Base-by-base conservation (phyloP, 352 stramenopile genomes). In the Phytophthora sojae region DNA sequence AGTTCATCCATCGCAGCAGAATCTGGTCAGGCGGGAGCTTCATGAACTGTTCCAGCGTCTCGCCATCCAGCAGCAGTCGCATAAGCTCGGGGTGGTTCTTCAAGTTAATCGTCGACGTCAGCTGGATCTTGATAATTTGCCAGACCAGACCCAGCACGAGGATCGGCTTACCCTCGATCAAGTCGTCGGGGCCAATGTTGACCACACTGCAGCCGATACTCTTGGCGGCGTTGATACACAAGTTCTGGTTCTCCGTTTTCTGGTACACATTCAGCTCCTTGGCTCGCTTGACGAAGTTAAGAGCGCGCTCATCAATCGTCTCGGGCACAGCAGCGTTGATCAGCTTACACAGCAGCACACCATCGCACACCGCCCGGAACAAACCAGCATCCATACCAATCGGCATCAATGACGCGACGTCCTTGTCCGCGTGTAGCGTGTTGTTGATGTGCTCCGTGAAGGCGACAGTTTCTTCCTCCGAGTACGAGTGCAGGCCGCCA, bases 391-490 rank as follows among this genome's bases (percentile, higher is more conserved):
- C 70, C 45, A 89, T 71, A 54, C 90, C 76, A 61, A 98, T 96
- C 2, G 93, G 93, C 51, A 98, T 69, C 35, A 91, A 29, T 12
- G 70, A 58, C 1, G 76, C 71, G 11, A 97, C 72, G 37, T 94
- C 87, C 35, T 76, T 71, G 58, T 97, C 92, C 9, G 81, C 56
- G 4, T 79, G 64, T 45, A 98, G 64, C 26, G 78, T 89, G 66
- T 97, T 96, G 78, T 98, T 98, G 69, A 98, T 96, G 69, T 98
- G 93, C 78, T 97, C 82, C 4, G 94, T 96, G 70, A 98, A 98
- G 14, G 90, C 90, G 5, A 82, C 80, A 0, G 89, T 96, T 57
- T 98, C 94, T 67, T 98, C 94, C 59, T 96, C 87, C 23, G 90
- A 96, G 71, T 95, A 97, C 67, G 91, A 95, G 70, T 97, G 91